These are phyloP conservation scores for Candida bentonensis DNA, from an alignment of 805 yeast species.

Conservation along the genomic window DNA sequence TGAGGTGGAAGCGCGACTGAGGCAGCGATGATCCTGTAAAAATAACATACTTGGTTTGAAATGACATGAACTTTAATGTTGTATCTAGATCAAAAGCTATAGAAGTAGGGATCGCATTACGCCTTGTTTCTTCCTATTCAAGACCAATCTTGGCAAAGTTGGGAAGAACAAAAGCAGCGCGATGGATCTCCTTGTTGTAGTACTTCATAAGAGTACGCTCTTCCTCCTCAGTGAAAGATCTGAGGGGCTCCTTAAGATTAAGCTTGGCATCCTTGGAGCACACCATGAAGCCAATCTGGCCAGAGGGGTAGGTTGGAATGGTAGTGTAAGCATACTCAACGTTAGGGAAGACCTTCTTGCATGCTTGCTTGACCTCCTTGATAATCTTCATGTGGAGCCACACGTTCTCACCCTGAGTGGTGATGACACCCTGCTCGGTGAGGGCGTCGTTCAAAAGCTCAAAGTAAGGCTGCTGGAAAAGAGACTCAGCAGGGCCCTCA, in stretches of 20 bases:
- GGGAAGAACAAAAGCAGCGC: conserved; percentile 64
- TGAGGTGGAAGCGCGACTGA: conserved; percentile 17
- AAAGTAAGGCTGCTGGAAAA: conserved; percentile 88
- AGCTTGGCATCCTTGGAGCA: conserved; percentile 43
- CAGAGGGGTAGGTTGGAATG: conserved; percentile 81
- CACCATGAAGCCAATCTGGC: conserved; percentile 68
- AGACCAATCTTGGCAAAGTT: conserved; percentile 45
- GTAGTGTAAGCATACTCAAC: conserved; percentile 70
- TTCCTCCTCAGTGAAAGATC: conserved; percentile 29
- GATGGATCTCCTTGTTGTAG: conserved; percentile 53
- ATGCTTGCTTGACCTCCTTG: conserved; percentile 59
- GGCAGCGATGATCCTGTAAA: no score
- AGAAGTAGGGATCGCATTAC: no score
- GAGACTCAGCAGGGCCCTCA: conserved; percentile 92
- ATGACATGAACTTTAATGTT: no score
- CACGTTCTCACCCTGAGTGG: conserved; percentile 81
- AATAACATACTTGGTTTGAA: no score
- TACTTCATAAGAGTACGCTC: conserved; percentile 44
- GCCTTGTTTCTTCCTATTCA: conserved; percentile 3
- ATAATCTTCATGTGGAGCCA: conserved; percentile 76
- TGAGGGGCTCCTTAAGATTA: conserved; percentile 36
- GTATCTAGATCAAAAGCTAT: no score
- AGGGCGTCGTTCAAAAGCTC: conserved; percentile 73
- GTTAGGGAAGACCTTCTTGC: conserved; percentile 66
- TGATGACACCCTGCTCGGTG: conserved; percentile 81